Conservation (phyloP, 1,139 yeast species). For the Nakaseomyces delphensis region DNA sequence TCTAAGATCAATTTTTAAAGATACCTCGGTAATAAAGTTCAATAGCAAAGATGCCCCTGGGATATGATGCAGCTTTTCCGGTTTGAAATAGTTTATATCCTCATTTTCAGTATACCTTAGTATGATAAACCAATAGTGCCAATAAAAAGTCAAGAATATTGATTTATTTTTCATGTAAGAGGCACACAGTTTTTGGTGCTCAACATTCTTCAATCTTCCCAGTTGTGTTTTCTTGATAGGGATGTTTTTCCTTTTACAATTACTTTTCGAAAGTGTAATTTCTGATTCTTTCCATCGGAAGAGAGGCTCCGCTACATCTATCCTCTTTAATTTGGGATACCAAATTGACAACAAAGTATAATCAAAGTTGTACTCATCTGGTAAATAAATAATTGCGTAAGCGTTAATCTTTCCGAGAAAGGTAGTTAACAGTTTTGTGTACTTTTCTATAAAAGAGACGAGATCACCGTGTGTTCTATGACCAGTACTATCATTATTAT, state of each 20-base stretch:
- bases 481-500: background rate
- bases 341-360: conserved; percentile 11
- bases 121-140: conserved; percentile 29
- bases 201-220: background rate
- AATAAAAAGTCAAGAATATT: conserved; percentile 26
- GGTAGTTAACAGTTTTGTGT: conserved; percentile 21
- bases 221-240: background rate
- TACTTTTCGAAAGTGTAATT: conserved; percentile 10
- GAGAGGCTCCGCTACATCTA: conserved; percentile 6
- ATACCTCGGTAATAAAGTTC: conserved; percentile 1
- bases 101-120: conserved; percentile 10
- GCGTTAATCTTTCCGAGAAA: conserved; percentile 30
- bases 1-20: conserved; percentile 5
- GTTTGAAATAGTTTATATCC: conserved; percentile 2
- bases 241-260: background rate
- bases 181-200: conserved; percentile 19
- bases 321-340: conserved; percentile 7
- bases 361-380: conserved; percentile 25
- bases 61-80: conserved; percentile 9
- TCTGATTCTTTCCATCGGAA: conserved; percentile 21
- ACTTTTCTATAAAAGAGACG: conserved; percentile 13
- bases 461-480: background rate
- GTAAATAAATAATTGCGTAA: conserved; percentile 26
- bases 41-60: conserved; percentile 20
- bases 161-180: conserved; percentile 28